phyloP scores from a whole-genome alignment of 345 rosid genomes.

The Melaleuca quinquenervia region DNA sequence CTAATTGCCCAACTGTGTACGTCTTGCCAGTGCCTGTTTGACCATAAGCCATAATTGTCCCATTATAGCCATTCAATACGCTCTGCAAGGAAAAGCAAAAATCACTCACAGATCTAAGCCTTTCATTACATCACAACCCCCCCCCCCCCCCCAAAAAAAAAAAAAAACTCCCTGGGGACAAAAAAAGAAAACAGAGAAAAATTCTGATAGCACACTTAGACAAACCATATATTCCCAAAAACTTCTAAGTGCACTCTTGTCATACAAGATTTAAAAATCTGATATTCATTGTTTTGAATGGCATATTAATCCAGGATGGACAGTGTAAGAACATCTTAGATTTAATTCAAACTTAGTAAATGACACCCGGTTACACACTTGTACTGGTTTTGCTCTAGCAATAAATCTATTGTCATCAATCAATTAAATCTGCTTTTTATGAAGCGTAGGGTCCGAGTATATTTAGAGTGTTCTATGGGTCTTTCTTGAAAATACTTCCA shows the following conservation, averaged over 20 bases:
- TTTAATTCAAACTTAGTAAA: neutral
- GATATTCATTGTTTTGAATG: neutral
- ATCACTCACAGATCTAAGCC: neutral
- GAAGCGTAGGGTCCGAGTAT: neutral
- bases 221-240: neutral
- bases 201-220: neutral
- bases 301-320: neutral
- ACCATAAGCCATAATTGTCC: conserved; percentile 96
- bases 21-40: conserved; percentile 97
- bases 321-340: neutral
- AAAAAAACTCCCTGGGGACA: rapidly evolving
- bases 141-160: neutral
- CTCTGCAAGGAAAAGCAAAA: conserved; percentile 42
- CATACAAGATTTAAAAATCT: neutral
- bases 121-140: neutral
- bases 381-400: neutral
- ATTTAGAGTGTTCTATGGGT: neutral
- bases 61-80: conserved; percentile 86
- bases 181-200: neutral
- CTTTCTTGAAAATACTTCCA: neutral
- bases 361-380: neutral
- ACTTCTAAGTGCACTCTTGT: neutral
- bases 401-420: neutral
- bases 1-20: conserved; percentile 73
- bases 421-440: neutral